These are phyloP conservation scores for Phytopythium oedochilum DNA, from an alignment of 352 stramenopile genomes.

Conservation along the genomic window DNA sequence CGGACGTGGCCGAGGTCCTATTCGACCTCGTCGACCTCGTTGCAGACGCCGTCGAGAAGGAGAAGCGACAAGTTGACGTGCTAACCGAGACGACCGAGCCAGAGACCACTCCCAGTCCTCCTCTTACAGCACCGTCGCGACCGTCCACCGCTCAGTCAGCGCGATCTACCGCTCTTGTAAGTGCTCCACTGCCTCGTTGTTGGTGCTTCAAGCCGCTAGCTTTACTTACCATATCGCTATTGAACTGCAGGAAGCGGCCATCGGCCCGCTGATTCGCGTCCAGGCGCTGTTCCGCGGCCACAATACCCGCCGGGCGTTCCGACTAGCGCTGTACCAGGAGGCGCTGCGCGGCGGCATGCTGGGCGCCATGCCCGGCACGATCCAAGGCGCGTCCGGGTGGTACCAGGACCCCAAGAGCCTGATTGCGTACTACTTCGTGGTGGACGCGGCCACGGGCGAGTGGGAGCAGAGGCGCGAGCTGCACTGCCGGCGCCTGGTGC, in stretches of 20 bases:
- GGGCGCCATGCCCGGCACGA: conserved; percentile 62
- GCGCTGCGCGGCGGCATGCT: conserved; percentile 57
- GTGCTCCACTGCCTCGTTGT: background rate
- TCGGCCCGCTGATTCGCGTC: conserved; percentile 22
- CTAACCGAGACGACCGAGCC: background rate
- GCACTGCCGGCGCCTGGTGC: conserved; percentile 48
- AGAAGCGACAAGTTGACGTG: background rate
- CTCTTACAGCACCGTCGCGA: background rate
- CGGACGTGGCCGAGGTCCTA: conserved; percentile 36
- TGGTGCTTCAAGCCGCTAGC: too few relatives aligned
- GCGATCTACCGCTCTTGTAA: background rate
- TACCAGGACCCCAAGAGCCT: conserved; percentile 75
- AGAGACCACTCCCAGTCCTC: background rate
- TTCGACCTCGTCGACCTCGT: conserved; percentile 35
- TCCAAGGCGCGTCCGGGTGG: conserved; percentile 60
- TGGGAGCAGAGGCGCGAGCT: conserved; percentile 62
- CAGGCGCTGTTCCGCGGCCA: conserved; percentile 58
- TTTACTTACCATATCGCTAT: too few relatives aligned
- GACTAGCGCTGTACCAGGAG: conserved; percentile 59
- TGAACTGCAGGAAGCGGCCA: background rate
- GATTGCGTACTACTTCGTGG: conserved; percentile 73
- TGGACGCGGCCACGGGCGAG: conserved; percentile 41
- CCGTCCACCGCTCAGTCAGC: background rate
- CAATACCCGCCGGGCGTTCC: conserved; percentile 42
- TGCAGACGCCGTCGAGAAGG: conserved; percentile 8